phyloP scores from a whole-genome alignment of 1,284 basidiomycete genomes.

The Coniferiporia weirii region DNA sequence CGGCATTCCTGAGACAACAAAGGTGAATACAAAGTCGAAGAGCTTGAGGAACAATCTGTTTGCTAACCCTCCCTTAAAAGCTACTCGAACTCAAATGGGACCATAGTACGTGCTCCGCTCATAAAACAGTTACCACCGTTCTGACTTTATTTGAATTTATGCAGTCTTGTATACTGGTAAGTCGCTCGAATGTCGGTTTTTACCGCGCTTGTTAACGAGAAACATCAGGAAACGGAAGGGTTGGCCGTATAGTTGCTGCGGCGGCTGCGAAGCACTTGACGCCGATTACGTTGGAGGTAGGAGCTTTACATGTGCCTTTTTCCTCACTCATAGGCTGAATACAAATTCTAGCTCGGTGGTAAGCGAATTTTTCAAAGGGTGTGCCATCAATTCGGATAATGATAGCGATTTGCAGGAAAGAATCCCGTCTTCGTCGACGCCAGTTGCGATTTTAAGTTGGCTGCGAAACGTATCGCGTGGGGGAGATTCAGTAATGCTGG shows the following conservation, averaged over 20 bases:
- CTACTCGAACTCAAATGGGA: slow-evolving; percentile 83
- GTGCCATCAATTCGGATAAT: not conserved
- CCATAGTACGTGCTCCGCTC: slow-evolving; percentile 54
- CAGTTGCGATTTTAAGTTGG: slow-evolving; percentile 51
- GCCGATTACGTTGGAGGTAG: slow-evolving; percentile 75
- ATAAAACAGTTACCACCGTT: slow-evolving; percentile 6
- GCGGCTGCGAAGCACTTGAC: slow-evolving; percentile 87
- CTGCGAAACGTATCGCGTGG: slow-evolving; percentile 69
- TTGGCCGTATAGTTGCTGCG: slow-evolving; percentile 73
- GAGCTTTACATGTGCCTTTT: not conserved
- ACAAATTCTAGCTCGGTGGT: slow-evolving; percentile 30
- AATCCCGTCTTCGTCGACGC: slow-evolving; percentile 80
- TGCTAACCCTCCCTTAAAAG: slow-evolving; percentile 25
- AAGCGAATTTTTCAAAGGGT: not conserved
- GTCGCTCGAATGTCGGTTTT: slow-evolving; percentile 5
- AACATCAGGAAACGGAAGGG: slow-evolving; percentile 62
- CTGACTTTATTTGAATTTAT: slow-evolving; percentile 1
- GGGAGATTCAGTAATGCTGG: slow-evolving; percentile 76
- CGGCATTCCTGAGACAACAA: slow-evolving; percentile 68
- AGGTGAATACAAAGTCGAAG: slow-evolving; percentile 32
- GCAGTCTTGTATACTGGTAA: slow-evolving; percentile 56
- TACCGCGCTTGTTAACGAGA: not conserved
- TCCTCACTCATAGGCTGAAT: too few species aligned
- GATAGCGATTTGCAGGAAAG: slow-evolving; percentile 58
- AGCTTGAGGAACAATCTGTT: not conserved